Evolutionary conservation across 1,284 basidiomycete species (phyloP), one percentile per base, ranked within the genome.

Genomic region (Cutaneotrichosporon curvatum): DNA sequence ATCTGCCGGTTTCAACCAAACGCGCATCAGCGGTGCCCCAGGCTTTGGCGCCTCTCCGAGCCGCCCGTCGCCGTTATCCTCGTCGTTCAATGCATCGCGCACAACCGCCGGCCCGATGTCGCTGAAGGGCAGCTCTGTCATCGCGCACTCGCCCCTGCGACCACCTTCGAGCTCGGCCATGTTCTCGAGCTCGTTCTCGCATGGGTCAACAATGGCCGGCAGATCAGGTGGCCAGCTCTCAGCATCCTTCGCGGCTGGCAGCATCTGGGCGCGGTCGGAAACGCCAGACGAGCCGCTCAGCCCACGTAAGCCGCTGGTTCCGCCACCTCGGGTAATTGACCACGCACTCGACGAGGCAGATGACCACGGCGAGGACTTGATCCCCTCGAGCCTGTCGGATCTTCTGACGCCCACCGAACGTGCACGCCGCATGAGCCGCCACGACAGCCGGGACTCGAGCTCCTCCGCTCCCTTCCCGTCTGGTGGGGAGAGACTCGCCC

Each of bases 321-420:
- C 37, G 9, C 37, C 47, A 6, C 36, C 47, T 11, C 40, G 44
- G 33, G 60, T 65, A 37, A 46, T 53, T 35, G 57, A 57, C 23
- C 58, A 63, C 36, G 51, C 50, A 40, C 49, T 56, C 37, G 65
- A 61, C 41, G 58, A 58, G 40, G 57, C 64, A 33, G 67, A 68
- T 37, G 85, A 83, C 37, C 84, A 88, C 56, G 70, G 87, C 43
- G 89, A 95, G 62, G 88, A 89, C 48, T 84, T 92, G 63, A 67
- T 94, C 22, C 89, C 89, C 0, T 83, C 85, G 44, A 87, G 83
- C 8, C 72, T 94, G 40, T 85, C 81, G n/a, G 88, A 92, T 52
- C 74, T 94, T 15, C 74, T 94, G 37, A 92, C 87, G 0, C 87
- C 87, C 0, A 84, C 83, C 52, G 90, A 94, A 68, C 74, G 78